Evolutionary conservation across 306 rosid genomes (phyloP), one percentile per base, ranked within the genome.

Genomic region (Cicer chorassanicum): DNA sequence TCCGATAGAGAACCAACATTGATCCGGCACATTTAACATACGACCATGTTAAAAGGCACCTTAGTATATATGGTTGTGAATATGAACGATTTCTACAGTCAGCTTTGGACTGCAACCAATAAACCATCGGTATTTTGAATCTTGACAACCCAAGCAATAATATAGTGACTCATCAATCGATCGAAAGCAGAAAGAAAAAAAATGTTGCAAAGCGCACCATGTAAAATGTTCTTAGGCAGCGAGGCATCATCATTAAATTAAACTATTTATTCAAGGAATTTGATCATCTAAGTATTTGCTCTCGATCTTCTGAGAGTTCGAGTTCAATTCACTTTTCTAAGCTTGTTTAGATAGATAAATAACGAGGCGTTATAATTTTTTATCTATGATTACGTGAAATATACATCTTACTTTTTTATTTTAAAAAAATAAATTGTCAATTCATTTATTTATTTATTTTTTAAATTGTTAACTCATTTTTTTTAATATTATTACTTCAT

Each of bases 161-260:
- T 3, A 38, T 7, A 43, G 51, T 48, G 82, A 72, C 73, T 73
- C 80, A 73, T 64, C 73, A 44, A 61, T 19, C 45, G 44, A 55
- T 24, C 65, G 73, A 34, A 7, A 39, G 36, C 21, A 59, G 9
- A 24, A 11, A n/a, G 19, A 16, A 34, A 6, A 18, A 76, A 55
- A 55, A 1, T 36, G 9, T 18, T 18, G 6, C 16, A 14, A n/a
- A 11, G 43, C 4, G 8, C 65, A 36, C 29, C 68, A 62, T 68
- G n/a, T 43, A 71, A 12, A 1, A 9, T 59, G 10, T 64, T 54
- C 13, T 38, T 19, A 18, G 18, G 6, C 53, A 16, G 18, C 40
- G 9, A 59, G 43, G 34, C 51, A 18, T 29, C 41, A 24, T 44
- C 7, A 36, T 46, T n/a, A 45, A 13, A 45, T 10, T 19, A 19